Evolutionary conservation across 139 green algal genomes (phyloP).

Genomic region (Pycnococcus provasolii): DNA sequence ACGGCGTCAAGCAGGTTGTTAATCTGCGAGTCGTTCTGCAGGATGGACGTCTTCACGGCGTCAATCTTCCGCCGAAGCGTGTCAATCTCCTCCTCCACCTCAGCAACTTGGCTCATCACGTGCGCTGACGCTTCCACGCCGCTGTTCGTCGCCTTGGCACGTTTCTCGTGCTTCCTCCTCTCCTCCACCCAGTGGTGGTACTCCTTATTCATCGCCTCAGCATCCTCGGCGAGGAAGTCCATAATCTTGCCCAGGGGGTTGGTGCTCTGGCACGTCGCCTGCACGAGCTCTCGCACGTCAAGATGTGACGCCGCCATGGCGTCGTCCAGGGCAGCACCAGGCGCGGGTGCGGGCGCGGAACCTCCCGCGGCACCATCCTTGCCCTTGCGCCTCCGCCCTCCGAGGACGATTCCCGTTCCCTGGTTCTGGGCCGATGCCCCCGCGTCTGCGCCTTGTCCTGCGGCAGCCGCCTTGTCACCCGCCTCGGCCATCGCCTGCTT

Average conservation of each 20-base stretch:
- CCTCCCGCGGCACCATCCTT: not conserved
- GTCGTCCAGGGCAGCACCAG: not conserved
- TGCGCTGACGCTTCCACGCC: not conserved
- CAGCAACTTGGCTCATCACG: not conserved
- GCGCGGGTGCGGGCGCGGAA: not conserved
- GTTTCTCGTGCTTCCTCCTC: not conserved
- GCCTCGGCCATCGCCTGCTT: slow-evolving; percentile 39
- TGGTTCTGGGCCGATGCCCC: no score
- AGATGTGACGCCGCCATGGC: not conserved
- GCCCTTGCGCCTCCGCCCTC: slow-evolving; percentile 4
- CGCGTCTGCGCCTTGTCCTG: not conserved
- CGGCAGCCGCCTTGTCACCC: not conserved
- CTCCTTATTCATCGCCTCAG: slow-evolving; percentile 48
- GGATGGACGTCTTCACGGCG: not conserved
- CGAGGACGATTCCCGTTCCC: slow-evolving; percentile 3
- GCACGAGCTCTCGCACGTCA: slow-evolving; percentile 40
- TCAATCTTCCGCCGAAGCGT: not conserved
- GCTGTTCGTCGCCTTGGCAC: not conserved
- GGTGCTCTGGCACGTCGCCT: slow-evolving; percentile 52
- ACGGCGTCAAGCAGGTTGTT: no score
- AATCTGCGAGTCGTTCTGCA: no score
- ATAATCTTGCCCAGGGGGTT: slow-evolving; percentile 52
- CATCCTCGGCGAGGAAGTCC: slow-evolving; percentile 55
- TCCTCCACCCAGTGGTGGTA: slow-evolving; percentile 42
- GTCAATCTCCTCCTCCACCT: slow-evolving; percentile 21